A percentile compares a stretch with the other conserved stretches of the same genome.
These are phyloP conservation scores for Amauroascus niger DNA, from an alignment of 2,329 filamentous ascomycete species.

Conservation along the genomic window DNA sequence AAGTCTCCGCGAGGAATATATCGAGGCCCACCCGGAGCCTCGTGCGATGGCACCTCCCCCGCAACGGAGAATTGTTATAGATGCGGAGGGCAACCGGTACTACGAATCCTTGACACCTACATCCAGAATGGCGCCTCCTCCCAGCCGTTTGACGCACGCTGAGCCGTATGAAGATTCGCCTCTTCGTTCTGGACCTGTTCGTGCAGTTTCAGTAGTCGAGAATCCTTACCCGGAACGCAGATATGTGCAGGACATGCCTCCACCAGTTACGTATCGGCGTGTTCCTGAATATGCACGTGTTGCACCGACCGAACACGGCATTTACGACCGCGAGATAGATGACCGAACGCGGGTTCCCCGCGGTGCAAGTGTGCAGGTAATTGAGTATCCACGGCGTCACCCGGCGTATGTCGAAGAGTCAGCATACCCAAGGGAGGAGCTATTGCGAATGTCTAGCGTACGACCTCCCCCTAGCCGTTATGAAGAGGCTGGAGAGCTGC, in stretches of 20 bases:
- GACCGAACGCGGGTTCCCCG: conserved; percentile 30
- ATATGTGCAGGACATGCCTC: conserved; percentile 39
- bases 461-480: conserved; percentile 44
- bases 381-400: conserved; percentile 33
- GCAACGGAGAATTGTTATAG: conserved; percentile 62
- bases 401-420: conserved; percentile 52
- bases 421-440: conserved; percentile 46
- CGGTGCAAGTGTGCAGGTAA: conserved; percentile 34
- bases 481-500: conserved; percentile 33
- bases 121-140: conserved; percentile 24
- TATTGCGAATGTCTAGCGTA: conserved; percentile 49
- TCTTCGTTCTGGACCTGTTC: conserved; percentile 28
- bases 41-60: conserved; percentile 46
- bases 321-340: conserved; percentile 27
- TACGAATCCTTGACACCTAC: conserved; percentile 45
- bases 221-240: conserved; percentile 33
- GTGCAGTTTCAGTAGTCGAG: conserved; percentile 37
- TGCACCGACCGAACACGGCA: conserved; percentile 24
- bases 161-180: conserved; percentile 30
- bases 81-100: conserved; percentile 76
- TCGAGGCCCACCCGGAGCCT: conserved; percentile 30
- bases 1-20: conserved; percentile 34
- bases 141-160: conserved; percentile 25
- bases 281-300: conserved; percentile 31
- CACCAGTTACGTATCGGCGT: conserved; percentile 33